Base-by-base conservation (phyloP, 805 yeast species). In the Candida silvicultrix region DNA sequence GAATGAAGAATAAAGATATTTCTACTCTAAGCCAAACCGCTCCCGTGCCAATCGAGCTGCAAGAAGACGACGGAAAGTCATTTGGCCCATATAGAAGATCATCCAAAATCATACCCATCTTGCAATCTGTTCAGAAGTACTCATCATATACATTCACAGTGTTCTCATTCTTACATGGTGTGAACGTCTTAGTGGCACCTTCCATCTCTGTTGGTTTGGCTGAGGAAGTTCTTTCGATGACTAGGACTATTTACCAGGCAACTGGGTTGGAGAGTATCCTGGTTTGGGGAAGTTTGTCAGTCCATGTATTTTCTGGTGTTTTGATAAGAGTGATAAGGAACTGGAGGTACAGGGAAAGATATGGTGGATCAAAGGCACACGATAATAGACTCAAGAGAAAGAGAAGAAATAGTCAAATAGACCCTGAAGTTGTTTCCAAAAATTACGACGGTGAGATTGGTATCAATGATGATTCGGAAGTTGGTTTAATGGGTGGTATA, bases 401-500 rank as follows among this genome's bases (percentile, higher is more conserved):
- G 29, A 44, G 49, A 39, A 42, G 39, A 19, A 28, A 38, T 45
- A 45, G 55, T 20, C 52, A 48, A n/a, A 49, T 60, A 29, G 55
- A 55, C 53, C 20, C 49, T n/a, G 45, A 40, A 34, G 29, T 47
- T 16, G 41, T 49, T 15, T 38, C 44, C 10, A 41, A 40, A 19
- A 41, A 34, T 31, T 15, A 38, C 18, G 40, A 51, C 19, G 56
- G 55, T 11, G 44, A 53, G 44, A 38, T 55, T 49, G 21, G 46
- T 42, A 37, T 67, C 32, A 67, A 66, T 32, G 60, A 75, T 28
- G 78, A 75, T 45, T 68, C 71, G 43, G 69, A 71, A 46, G 64
- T 68, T 31, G 88, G 88, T 0, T 62, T 82, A n/a, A 83, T 83
- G 7, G 88, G 88, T 1, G 66, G 82, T 38, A 63, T 75, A 2